Evolutionary conservation across 495 filamentous ascomycete genomes (phyloP), one percentile per base, ranked within the genome.

Genomic region (Immersiella caudata): DNA sequence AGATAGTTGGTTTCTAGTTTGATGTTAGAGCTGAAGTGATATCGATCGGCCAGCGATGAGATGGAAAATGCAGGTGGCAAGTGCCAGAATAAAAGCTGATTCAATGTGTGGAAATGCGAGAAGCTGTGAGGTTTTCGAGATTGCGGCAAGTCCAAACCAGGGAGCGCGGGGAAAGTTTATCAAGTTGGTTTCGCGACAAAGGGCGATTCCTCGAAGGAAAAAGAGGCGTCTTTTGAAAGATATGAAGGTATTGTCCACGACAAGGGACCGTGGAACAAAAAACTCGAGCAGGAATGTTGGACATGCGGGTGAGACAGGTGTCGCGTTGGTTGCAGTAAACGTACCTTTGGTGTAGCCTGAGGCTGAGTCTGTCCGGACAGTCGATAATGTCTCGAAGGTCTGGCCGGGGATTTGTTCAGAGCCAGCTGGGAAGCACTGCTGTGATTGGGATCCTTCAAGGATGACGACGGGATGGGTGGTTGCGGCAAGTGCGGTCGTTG

Each of bases 401-500:
- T 50, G 12, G 27, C 18, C 54, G n/a, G 63, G 25, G 20, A 65
- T 68, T 56, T 67, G 65, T 65, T 77, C 80, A 78, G 79, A 71
- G 70, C 78, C 77, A 76, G 73, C 75, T 78, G 71, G 70, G 72
- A 33, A 79, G 75, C 75, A 68, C 75, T 71, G 76, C 75, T 78
- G 74, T 71, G 68, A 64, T 55, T 67, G 57, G 68, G 70, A 73
- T 75, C 77, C 75, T 69, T 77, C 76, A 75, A 79, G 77, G 75
- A 78, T 70, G 56, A 67, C 50, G 68, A 56, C 50, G 72, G 65
- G 61, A 76, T 75, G 66, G 70, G 73, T 60, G 64, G 56, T 61
- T 59, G 62, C 27, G 70, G 52, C 6, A 67, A 60, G 73, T 36
- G 33, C 5, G 60, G 69, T 68, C 67, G 76, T 78, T 62, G 60